Percentiles rank a stretch among this genome's conserved stretches.
phyloP scores from a whole-genome alignment of 495 filamentous ascomycete species.

The Penicillium odoratum region DNA sequence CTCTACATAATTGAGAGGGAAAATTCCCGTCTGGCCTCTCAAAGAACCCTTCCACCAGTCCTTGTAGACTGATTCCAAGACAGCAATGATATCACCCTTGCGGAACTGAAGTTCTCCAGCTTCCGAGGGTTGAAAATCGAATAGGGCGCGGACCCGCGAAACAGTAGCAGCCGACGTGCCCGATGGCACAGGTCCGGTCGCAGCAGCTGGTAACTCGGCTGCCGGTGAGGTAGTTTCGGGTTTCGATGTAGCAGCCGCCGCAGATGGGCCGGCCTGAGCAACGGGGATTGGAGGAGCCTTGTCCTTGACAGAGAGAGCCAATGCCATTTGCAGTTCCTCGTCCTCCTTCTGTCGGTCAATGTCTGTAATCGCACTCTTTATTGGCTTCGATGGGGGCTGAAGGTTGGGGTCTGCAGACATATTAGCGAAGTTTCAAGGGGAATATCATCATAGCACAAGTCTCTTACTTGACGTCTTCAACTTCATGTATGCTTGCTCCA shows the following conservation, averaged over 20 bases:
- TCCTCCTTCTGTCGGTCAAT: conserved; percentile 93
- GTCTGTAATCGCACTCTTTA: conserved; percentile 87
- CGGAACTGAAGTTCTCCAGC: conserved; percentile 92
- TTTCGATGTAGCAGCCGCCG: conserved; percentile 23
- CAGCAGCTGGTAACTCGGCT: conserved; percentile 40
- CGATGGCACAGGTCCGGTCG: conserved; percentile 53
- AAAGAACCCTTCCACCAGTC: conserved; percentile 99
- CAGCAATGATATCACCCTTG: conserved; percentile 96
- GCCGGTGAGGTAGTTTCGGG: conserved; percentile 36
- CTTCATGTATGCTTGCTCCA: conserved; percentile 92
- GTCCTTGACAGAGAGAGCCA: conserved; percentile 89
- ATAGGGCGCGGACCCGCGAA: conserved; percentile 88
- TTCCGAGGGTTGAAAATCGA: conserved; percentile 92
- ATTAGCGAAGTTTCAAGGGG: conserved; percentile 3
- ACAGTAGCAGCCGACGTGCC: conserved; percentile 96
- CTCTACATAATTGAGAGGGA: conserved; percentile 98
- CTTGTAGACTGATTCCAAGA: conserved; percentile 96
- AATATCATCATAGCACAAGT: background rate
- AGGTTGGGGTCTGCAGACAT: conserved; percentile 73
- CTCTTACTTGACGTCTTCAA: conserved; percentile 72
- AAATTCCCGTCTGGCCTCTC: conserved; percentile 93
- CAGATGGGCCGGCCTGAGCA: conserved; percentile 28
- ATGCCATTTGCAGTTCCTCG: conserved; percentile 94
- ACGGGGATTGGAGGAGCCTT: conserved; percentile 38
- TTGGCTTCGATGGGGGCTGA: conserved; percentile 87